These are phyloP conservation scores for Fraxinus quadrangulata DNA, from an alignment of 257 asterid genomes.

Conservation along the genomic window DNA sequence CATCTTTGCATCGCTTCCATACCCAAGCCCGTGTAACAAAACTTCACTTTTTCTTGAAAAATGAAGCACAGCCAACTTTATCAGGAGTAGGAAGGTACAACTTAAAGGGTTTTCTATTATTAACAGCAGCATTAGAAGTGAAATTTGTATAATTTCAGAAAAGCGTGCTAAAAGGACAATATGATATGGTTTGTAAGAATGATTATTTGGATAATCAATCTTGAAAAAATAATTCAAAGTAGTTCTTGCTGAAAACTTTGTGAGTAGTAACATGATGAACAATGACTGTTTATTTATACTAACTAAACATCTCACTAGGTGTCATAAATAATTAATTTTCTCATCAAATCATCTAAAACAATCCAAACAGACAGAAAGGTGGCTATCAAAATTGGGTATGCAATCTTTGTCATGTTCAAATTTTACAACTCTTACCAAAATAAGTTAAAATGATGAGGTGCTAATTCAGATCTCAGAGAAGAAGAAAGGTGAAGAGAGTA, in stretches of 20 bases:
- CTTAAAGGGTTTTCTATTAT: background rate
- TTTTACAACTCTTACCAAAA: background rate
- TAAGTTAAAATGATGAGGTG: background rate
- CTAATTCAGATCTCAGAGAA: background rate
- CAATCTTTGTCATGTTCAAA: background rate
- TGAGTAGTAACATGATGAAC: background rate
- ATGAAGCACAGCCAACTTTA: background rate
- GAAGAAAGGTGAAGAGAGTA: background rate
- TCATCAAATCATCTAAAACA: background rate
- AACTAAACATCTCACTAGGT: background rate
- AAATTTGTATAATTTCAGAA: background rate
- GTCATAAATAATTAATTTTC: background rate
- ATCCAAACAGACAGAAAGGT: background rate
- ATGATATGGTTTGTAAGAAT: background rate
- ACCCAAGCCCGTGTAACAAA: background rate
- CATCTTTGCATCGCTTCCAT: conserved; percentile 1
- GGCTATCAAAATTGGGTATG: background rate
- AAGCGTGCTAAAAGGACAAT: background rate
- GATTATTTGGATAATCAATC: too few species aligned
- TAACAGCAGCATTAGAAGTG: background rate
- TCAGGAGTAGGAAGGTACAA: background rate
- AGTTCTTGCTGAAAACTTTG: background rate
- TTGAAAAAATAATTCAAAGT: background rate
- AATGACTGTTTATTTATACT: background rate
- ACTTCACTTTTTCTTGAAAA: background rate